phyloP scores from a whole-genome alignment of 2,329 filamentous ascomycete species.

The Colletotrichum paranaense region DNA sequence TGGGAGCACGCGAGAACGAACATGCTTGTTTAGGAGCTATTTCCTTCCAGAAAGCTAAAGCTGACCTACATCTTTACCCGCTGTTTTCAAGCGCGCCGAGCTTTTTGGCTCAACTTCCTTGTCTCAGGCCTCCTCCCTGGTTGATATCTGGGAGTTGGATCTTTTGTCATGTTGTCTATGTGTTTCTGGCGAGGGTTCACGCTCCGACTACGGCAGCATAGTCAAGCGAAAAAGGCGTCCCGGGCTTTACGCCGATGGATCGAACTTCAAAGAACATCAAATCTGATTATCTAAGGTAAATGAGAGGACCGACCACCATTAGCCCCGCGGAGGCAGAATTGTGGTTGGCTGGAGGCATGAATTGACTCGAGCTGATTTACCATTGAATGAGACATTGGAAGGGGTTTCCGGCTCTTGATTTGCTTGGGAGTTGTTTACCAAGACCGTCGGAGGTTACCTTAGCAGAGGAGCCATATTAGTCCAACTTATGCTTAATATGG shows the following conservation, averaged over 20 bases:
- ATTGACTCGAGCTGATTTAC: not conserved
- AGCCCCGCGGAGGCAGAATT: not conserved
- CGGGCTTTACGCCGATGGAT: slow-evolving; percentile 1
- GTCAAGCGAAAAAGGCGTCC: not conserved
- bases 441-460: slow-evolving; percentile 5
- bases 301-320: not conserved
- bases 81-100: not conserved
- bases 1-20: slow-evolving; percentile 8
- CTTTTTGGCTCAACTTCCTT: not conserved
- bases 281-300: not conserved
- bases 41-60: not conserved
- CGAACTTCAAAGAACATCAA: not conserved
- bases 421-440: not conserved
- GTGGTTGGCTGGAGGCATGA: not conserved
- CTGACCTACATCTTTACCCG: not conserved
- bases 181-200: not conserved
- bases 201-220: not conserved
- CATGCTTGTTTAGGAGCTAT: not conserved
- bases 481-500: slow-evolving; percentile 33
- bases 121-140: no score
- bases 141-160: not conserved
- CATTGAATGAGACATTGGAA: not conserved
- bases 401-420: not conserved
- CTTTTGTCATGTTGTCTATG: not conserved
- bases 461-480: slow-evolving; percentile 6